Base-by-base conservation (phyloP, 2,329 filamentous ascomycete species). In the Alternaria brassicae region DNA sequence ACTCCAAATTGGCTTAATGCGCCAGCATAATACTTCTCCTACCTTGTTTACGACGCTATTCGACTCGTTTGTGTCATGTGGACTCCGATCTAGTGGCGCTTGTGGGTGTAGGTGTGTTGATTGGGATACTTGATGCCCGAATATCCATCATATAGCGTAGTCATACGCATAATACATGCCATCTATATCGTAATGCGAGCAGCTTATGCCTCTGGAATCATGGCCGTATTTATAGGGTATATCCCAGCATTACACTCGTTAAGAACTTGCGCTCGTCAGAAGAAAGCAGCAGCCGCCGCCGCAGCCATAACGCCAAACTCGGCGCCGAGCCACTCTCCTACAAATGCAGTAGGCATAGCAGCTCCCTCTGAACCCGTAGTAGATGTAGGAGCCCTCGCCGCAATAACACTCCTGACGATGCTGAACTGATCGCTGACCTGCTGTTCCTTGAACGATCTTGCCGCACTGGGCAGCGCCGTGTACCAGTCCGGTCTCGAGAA, bases 351-450 rank as follows among this genome's bases (percentile, higher is more conserved):
- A 23, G 70, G 68, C 49, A 60, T 53, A 21, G 62, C 69, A 8
- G 60, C 69, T 8, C 58, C 67, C 19, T 62, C 63, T 19, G 65
- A 71, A 27, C 58, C 64, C 1, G 61, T 57, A 5, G 49, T 39
- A 17, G 66, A 70, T 10, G 65, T 63, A 40, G 37, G 37, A 23
- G 59, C 54, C 25, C 63, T 56, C 1, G 58, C 60, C 3, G 41
- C 57, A 39, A 74, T 71, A 1, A 74, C 61, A 3, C 55, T 63
- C 52, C 68, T 62, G 8, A 75, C 64, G 42, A 72, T 70, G 36
- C 70, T 73, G 49, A 72, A 75, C 61, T 75, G 69, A 44, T 73
- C 68, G 10, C 49, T 50, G 10, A 74, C 72, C 63, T 74, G 72
- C 45, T 67, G 62, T 53, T 75, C 72, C 63, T 75, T 75, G 55